phyloP scores from a whole-genome alignment of 768 basidiomycete genomes.

The Xerocomus potaroensis region DNA sequence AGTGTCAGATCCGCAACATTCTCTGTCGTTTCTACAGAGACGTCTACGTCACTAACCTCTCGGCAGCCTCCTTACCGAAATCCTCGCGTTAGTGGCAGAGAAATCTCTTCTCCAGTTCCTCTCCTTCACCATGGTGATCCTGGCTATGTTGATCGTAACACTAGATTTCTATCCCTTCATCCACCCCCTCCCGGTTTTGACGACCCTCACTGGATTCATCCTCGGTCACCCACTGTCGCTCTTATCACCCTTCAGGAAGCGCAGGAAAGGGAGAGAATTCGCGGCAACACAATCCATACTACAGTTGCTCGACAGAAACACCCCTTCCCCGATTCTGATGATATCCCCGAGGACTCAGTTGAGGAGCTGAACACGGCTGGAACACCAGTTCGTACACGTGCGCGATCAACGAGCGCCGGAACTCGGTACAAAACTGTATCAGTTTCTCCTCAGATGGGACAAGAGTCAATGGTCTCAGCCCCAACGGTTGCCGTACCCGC shows the following conservation, averaged over 20 bases:
- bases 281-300: constrained; percentile 42
- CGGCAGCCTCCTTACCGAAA: constrained; percentile 14
- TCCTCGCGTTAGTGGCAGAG: constrained; percentile 40
- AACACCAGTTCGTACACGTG: constrained; percentile 35
- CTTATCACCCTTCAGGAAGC: constrained; percentile 80
- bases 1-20: constrained; percentile 36
- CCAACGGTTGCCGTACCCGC: constrained; percentile 22
- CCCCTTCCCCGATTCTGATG: constrained; percentile 34
- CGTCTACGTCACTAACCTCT: constrained; percentile 26
- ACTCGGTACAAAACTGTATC: constrained; percentile 40
- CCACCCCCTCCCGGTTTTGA: constrained; percentile 30
- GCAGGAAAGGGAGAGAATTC: constrained; percentile 58
- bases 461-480: constrained; percentile 31
- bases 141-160: constrained; percentile 27
- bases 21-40: constrained; percentile 34
- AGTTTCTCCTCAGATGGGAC: constrained; percentile 39
- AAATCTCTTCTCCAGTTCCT: constrained; percentile 54
- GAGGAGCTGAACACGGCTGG: constrained; percentile 24
- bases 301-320: constrained; percentile 22
- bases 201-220: constrained; percentile 50
- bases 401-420: constrained; percentile 61
- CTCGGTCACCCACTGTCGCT: constrained; percentile 47
- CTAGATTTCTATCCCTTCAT: constrained; percentile 31
- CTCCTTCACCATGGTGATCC: constrained; percentile 30
- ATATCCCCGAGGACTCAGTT: constrained; percentile 21